phyloP scores from a whole-genome alignment of 78 protist species.

The Emiliania huxleyi region DNA sequence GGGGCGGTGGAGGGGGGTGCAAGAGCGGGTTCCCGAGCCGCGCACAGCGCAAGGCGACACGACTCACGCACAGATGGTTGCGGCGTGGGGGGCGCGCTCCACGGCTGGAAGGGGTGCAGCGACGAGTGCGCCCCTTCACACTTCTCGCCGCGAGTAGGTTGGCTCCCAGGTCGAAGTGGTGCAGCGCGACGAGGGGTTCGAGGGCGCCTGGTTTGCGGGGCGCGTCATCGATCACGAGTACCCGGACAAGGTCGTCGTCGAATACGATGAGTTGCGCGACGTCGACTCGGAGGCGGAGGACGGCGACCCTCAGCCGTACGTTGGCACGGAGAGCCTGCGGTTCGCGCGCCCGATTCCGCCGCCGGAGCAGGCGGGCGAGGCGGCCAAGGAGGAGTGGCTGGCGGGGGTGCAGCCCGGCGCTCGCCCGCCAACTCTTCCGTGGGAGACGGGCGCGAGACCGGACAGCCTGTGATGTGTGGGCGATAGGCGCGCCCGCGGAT shows the following conservation, averaged over 20 bases:
- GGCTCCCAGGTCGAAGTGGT: slow-evolving; percentile 2
- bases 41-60: background rate
- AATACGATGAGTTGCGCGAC: background rate
- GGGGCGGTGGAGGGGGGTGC: background rate
- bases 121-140: no score
- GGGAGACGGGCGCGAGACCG: no score
- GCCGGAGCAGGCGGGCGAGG: background rate
- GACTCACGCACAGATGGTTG: no score
- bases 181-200: background rate
- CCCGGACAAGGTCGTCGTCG: background rate
- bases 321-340: background rate
- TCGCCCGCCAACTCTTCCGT: no score
- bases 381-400: no score
- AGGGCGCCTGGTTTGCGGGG: background rate
- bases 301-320: background rate
- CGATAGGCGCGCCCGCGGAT: background rate
- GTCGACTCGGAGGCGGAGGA: background rate
- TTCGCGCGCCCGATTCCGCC: background rate
- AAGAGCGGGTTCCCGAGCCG: background rate
- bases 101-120: no score
- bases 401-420: no score
- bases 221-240: background rate
- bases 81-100: no score
- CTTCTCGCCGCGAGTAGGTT: no score
- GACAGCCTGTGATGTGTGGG: no score